A percentile compares a stretch with the other conserved stretches of the same genome.
Evolutionary conservation across 768 basidiomycete genomes (phyloP).

Genomic region (Suillus discolor): DNA sequence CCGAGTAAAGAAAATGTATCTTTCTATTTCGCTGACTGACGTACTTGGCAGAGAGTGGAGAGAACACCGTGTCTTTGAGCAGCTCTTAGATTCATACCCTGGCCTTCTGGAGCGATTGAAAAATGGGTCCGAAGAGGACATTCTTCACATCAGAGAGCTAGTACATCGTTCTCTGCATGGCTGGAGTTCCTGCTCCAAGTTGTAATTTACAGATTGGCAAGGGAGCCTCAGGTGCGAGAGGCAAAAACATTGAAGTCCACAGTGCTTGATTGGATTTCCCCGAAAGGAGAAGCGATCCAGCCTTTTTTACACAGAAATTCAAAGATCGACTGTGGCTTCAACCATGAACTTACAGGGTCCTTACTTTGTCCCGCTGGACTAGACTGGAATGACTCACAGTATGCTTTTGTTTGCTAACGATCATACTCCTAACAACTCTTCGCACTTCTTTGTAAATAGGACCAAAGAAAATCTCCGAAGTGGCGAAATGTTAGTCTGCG

Average conservation of each 20-base stretch:
- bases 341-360: neutral
- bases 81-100: too few species aligned
- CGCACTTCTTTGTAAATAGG: neutral
- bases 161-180: too few species aligned
- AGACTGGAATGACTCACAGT: neutral
- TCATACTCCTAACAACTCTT: neutral
- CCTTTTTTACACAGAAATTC: neutral
- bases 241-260: neutral
- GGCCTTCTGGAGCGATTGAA: too few species aligned
- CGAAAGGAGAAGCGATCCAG: neutral
- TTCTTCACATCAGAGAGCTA: too few species aligned
- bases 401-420: neutral
- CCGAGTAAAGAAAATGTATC: too few species aligned
- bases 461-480: conserved; percentile 12
- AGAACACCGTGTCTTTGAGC: too few species aligned
- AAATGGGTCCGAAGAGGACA: too few species aligned
- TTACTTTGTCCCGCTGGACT: neutral
- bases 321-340: neutral
- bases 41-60: too few species aligned
- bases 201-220: neutral
- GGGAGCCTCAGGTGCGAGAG: neutral
- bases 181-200: too few species aligned
- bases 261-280: neutral
- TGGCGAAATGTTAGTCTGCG: conserved; percentile 3
- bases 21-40: too few species aligned